Evolutionary conservation across 2,329 filamentous ascomycete species (phyloP).

Genomic region (Hymenoscyphus infarciens): DNA sequence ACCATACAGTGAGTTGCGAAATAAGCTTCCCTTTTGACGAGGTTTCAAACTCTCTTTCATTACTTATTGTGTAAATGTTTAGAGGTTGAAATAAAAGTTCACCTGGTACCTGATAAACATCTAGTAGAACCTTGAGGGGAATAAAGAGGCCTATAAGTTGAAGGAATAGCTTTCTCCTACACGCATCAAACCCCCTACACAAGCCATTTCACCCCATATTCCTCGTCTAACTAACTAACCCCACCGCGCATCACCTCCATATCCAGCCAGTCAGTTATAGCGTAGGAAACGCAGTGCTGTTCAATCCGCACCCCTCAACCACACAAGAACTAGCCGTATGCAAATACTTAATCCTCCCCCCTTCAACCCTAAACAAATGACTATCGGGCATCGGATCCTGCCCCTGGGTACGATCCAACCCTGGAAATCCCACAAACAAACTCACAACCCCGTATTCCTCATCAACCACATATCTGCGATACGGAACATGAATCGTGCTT

Average conservation of each 20-base stretch:
- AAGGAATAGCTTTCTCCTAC: too few relatives aligned
- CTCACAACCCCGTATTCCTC: slow-evolving; percentile 12
- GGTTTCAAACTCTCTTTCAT: too few relatives aligned
- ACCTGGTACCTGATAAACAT: too few relatives aligned
- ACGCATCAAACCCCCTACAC: too few relatives aligned
- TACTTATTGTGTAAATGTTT: too few relatives aligned
- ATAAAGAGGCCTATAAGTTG: too few relatives aligned
- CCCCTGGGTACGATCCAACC: slow-evolving; percentile 8
- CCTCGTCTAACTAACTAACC: not conserved
- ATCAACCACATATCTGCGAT: slow-evolving; percentile 13
- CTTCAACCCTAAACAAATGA: slow-evolving; percentile 17
- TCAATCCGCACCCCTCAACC: slow-evolving; percentile 7
- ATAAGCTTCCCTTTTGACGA: too few relatives aligned
- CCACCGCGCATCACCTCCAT: not conserved
- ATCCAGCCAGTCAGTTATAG: not conserved
- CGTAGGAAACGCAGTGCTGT: not conserved
- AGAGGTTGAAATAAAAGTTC: too few relatives aligned
- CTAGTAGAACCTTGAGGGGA: too few relatives aligned
- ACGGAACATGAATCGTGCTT: slow-evolving; percentile 3
- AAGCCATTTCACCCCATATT: too few relatives aligned
- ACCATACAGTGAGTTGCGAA: too few relatives aligned
- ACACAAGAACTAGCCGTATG: slow-evolving; percentile 12
- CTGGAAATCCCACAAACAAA: slow-evolving; percentile 15
- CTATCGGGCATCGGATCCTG: slow-evolving; percentile 13
- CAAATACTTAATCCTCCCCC: slow-evolving; percentile 18